Conservation (phyloP, 768 basidiomycete genomes). For the Russula earlei region DNA sequence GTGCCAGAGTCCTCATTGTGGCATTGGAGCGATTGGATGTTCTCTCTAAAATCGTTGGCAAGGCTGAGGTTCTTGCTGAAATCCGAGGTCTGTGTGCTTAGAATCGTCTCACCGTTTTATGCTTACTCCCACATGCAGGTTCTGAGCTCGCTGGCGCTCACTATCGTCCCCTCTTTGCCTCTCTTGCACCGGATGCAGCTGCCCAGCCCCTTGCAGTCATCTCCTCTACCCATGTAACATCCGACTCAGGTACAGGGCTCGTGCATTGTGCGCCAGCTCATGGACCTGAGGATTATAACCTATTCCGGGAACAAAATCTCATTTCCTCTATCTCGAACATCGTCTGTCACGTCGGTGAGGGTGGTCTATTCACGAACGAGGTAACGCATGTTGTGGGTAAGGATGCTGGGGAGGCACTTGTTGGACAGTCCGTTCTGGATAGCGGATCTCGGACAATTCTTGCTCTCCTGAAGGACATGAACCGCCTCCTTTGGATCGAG, state of each 20-base stretch:
- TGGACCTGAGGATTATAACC: conserved; percentile 83
- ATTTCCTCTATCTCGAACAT: conserved; percentile 38
- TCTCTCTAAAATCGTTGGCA: conserved; percentile 27
- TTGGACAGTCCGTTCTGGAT: conserved; percentile 65
- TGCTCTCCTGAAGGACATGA: conserved; percentile 45
- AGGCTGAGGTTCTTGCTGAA: conserved; percentile 31
- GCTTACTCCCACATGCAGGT: conserved; percentile 23
- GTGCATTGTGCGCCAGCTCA: conserved; percentile 96
- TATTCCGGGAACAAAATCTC: conserved; percentile 51
- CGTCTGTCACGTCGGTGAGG: conserved; percentile 73
- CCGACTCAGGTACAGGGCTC: conserved; percentile 86
- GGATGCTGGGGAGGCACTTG: conserved; percentile 35
- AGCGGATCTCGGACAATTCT: conserved; percentile 63
- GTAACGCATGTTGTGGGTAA: conserved; percentile 52
- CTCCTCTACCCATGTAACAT: conserved; percentile 66
- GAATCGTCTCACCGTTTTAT: not conserved
- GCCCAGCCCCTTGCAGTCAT: conserved; percentile 36
- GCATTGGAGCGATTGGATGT: conserved; percentile 28
- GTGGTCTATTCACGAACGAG: conserved; percentile 58
- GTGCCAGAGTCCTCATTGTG: conserved; percentile 27
- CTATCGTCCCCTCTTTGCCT: conserved; percentile 56
- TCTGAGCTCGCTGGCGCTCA: conserved; percentile 47
- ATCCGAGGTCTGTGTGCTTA: conserved; percentile 3
- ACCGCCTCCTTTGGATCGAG: conserved; percentile 54
- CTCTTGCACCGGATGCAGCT: conserved; percentile 15